Evolutionary conservation across 345 rosid species (phyloP), one percentile per base, ranked within the genome.

Genomic region (Populus simonii): DNA sequence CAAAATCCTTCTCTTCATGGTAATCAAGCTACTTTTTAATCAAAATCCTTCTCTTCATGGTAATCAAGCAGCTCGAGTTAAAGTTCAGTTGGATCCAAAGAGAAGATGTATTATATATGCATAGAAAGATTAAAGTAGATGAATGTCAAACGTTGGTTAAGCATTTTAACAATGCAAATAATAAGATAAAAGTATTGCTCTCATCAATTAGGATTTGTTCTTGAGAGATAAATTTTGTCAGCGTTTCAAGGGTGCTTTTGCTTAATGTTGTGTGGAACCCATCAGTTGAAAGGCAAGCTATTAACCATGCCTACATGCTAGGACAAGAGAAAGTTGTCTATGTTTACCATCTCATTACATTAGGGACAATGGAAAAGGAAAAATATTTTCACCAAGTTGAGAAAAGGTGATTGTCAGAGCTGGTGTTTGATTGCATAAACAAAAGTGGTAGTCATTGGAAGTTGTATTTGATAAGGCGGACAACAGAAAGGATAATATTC

Each of bases 201-300:
- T 98, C 98, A 51, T 90, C 97, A 10, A 90, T 82, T 36, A 87
- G 59, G 82, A 93, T 98, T 5, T 93, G 97, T 80, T 88, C 87
- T 0, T 97, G 90, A 76, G 96, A 98, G 17, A 93, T 93, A 45
- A 88, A 80, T 80, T 92, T 95, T 3, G 88, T 91, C 7, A 98
- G 97, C 6, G 6, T 33, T 33, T 33, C 36, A 1, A 87, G 97
- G 81, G 96, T 93, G n/a, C 81, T 95, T 36, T 78, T 92, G 66
- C 90, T 95, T 7, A 98, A 93, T 66, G 94, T 92, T 7, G 88
- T 7, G 88, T 93, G 97, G 98, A 95, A 95, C 79, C 99, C 98
- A 3, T 82, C 95, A 1, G 94, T 93, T 5, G 97, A 87, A 76
- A 88, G 88, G 61, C 98, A 95, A 86, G 98, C 98, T n/a, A 90